Evolutionary conservation across 345 rosid species (phyloP).

Genomic region (Geranium rotundifolium): DNA sequence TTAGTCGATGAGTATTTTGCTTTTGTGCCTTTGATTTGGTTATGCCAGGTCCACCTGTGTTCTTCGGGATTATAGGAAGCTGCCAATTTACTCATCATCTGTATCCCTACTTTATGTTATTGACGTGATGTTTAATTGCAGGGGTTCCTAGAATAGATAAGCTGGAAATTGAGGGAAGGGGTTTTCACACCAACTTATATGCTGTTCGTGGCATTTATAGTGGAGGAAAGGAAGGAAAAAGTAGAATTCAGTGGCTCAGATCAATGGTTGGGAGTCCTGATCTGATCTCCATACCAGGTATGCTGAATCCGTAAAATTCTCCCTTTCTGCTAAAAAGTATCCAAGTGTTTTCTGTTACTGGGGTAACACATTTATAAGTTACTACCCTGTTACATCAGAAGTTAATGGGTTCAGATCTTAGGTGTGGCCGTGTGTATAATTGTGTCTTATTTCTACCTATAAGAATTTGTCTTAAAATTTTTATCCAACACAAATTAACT

Average conservation of each 20-base stretch:
- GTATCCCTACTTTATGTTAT: background rate
- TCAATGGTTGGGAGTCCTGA: slow-evolving; percentile 98
- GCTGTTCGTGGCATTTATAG: slow-evolving; percentile 70
- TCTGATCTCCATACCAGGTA: slow-evolving; percentile 90
- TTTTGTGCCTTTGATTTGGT: slow-evolving; percentile 3
- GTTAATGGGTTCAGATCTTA: too few relatives aligned
- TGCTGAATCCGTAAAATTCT: slow-evolving; percentile 6
- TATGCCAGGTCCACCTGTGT: background rate
- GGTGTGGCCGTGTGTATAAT: too few relatives aligned
- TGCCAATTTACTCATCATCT: background rate
- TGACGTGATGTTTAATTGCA: slow-evolving; percentile 12
- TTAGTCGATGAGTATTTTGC: background rate
- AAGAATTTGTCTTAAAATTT: too few relatives aligned
- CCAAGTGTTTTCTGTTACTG: background rate
- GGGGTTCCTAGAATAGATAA: slow-evolving; percentile 81
- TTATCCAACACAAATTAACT: background rate
- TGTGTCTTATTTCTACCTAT: too few relatives aligned
- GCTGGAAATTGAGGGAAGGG: slow-evolving; percentile 91
- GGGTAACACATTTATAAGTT: too few relatives aligned
- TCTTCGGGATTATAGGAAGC: slow-evolving; percentile 3
- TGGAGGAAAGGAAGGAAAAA: slow-evolving; percentile 97
- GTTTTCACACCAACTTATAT: slow-evolving; percentile 86
- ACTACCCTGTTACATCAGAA: too few relatives aligned
- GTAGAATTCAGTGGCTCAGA: slow-evolving; percentile 92
- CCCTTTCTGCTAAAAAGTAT: background rate